phyloP scores from a whole-genome alignment of 331 rosid species.

The Quercus phellos region DNA sequence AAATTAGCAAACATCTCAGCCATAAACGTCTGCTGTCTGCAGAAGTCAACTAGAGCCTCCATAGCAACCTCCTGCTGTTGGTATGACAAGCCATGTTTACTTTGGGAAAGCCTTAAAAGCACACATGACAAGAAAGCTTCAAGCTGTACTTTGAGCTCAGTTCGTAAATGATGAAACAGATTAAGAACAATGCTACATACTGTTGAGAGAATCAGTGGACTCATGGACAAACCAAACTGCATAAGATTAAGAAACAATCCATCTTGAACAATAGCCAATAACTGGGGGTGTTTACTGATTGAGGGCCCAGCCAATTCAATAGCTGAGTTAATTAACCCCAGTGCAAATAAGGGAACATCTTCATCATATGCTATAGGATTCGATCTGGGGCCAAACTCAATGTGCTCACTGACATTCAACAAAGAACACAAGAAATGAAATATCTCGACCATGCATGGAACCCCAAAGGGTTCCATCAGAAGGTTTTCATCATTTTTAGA shows the following conservation, averaged over 20 bases:
- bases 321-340: slow-evolving; percentile 81
- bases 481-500: slow-evolving; percentile 51
- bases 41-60: slow-evolving; percentile 98
- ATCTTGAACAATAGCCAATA: slow-evolving; percentile 83
- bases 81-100: slow-evolving; percentile 88
- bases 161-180: slow-evolving; percentile 77
- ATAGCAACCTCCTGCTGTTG: slow-evolving; percentile 95
- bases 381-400: slow-evolving; percentile 60
- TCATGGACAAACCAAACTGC: slow-evolving; percentile 87
- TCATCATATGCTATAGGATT: slow-evolving; percentile 83
- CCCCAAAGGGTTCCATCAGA: slow-evolving; percentile 86
- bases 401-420: slow-evolving; percentile 67
- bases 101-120: slow-evolving; percentile 86
- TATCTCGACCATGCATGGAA: slow-evolving; percentile 94
- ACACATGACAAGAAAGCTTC: slow-evolving; percentile 96
- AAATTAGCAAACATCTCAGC: slow-evolving; percentile 93
- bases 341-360: slow-evolving; percentile 89
- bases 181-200: slow-evolving; percentile 88
- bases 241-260: slow-evolving; percentile 77
- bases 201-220: slow-evolving; percentile 86
- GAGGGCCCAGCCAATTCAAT: slow-evolving; percentile 82
- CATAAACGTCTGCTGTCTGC: slow-evolving; percentile 85
- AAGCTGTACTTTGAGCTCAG: slow-evolving; percentile 83
- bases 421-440: slow-evolving; percentile 83
- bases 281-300: slow-evolving; percentile 62